Evolutionary conservation across 2,329 filamentous ascomycete species (phyloP).

Genomic region (Fusarium cyanostomum): DNA sequence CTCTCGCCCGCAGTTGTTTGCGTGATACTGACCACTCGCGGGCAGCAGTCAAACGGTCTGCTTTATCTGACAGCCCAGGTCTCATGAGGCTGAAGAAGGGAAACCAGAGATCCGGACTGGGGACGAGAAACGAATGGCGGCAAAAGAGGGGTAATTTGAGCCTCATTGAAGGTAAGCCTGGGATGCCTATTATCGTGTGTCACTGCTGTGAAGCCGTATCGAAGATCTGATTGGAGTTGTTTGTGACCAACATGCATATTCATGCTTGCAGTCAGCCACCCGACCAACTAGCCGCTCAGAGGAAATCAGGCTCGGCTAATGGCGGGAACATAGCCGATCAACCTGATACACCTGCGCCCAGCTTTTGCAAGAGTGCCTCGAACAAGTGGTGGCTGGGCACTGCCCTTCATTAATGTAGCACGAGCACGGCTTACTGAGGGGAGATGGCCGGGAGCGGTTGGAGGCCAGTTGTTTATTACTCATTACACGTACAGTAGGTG

Average conservation of each 20-base stretch:
- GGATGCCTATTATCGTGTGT: not conserved
- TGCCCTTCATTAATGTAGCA: too few species aligned
- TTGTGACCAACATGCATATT: not conserved
- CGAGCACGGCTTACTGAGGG: too few species aligned
- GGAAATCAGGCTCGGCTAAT: slow-evolving; percentile 6
- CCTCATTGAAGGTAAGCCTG: not conserved
- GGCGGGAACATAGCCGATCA: not conserved
- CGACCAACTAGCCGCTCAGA: not conserved
- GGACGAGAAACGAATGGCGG: not conserved
- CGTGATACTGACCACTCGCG: not conserved
- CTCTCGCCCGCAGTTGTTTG: not conserved
- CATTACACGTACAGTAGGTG: too few species aligned
- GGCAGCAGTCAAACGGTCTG: not conserved
- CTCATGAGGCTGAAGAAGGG: not conserved
- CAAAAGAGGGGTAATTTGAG: slow-evolving; percentile 15
- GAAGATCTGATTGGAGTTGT: slow-evolving; percentile 4
- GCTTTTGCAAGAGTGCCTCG: too few species aligned
- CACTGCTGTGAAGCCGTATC: not conserved
- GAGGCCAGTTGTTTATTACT: too few species aligned
- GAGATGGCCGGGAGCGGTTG: too few species aligned
- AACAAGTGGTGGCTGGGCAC: too few species aligned
- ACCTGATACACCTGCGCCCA: too few species aligned
- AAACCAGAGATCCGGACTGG: not conserved
- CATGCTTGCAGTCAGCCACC: not conserved
- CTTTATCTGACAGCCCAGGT: too few species aligned